phyloP scores from a whole-genome alignment of 805 yeast genomes.

The Candida yuanshanica region DNA sequence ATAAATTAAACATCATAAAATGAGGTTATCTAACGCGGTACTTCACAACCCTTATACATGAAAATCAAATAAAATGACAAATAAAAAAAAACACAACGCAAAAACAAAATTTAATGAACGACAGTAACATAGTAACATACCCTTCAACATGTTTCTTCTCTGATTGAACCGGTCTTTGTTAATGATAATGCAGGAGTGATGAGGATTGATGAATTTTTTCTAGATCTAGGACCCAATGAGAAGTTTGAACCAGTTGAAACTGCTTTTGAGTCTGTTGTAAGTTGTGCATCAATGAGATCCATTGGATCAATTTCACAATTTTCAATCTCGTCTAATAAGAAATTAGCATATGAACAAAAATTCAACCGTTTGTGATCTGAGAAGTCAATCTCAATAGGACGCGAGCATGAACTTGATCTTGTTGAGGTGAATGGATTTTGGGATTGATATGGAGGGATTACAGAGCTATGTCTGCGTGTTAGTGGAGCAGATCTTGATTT shows the following conservation, averaged over 20 bases:
- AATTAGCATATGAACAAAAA: constrained; percentile 22
- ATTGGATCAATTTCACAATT: not conserved
- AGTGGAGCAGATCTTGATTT: constrained; percentile 4
- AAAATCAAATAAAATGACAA: too few relatives aligned
- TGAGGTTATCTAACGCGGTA: too few relatives aligned
- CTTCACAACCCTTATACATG: too few relatives aligned
- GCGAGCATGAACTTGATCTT: not conserved
- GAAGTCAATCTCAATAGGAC: constrained; percentile 13
- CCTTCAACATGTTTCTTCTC: not conserved
- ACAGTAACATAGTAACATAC: too few relatives aligned
- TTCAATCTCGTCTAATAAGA: constrained; percentile 19
- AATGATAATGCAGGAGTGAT: constrained; percentile 5
- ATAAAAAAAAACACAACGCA: not conserved
- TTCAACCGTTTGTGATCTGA: constrained; percentile 21
- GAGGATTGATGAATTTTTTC: constrained; percentile 10
- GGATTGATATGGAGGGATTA: not conserved
- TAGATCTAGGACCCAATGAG: constrained; percentile 7
- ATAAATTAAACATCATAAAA: too few relatives aligned
- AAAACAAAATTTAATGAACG: too few relatives aligned
- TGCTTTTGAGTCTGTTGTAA: not conserved
- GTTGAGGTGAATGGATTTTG: not conserved
- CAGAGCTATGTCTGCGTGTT: constrained; percentile 4
- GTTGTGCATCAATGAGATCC: not conserved
- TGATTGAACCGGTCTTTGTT: constrained; percentile 1
- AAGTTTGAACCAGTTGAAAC: not conserved